phyloP scores from a whole-genome alignment of 208 protist genomes.

The Sergeia podlipaevii region DNA sequence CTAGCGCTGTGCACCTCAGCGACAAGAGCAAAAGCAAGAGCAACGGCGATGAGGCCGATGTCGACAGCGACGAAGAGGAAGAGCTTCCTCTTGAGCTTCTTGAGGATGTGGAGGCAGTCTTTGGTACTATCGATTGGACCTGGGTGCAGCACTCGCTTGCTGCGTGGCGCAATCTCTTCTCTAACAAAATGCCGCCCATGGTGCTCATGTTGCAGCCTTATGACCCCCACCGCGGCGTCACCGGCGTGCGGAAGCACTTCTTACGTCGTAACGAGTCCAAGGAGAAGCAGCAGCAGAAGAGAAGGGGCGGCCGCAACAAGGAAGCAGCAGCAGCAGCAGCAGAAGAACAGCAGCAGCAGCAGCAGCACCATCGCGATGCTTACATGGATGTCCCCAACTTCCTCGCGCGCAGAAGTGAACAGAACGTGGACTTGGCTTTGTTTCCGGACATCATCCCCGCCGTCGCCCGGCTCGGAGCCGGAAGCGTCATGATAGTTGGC shows the following conservation, averaged over 20 bases:
- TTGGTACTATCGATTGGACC: slow-evolving; percentile 78
- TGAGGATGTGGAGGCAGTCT: slow-evolving; percentile 52
- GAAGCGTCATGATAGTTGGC: slow-evolving; percentile 69
- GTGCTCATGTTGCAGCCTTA: slow-evolving; percentile 61
- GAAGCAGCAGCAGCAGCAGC: background rate
- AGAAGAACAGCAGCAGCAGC: background rate
- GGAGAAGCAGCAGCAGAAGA: background rate
- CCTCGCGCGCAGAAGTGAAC: slow-evolving; percentile 35
- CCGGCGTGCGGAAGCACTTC: slow-evolving; percentile 1
- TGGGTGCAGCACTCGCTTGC: slow-evolving; percentile 65
- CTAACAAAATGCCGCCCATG: slow-evolving; percentile 27
- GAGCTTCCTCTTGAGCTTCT: slow-evolving; percentile 12
- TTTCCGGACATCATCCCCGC: slow-evolving; percentile 53
- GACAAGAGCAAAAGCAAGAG: background rate
- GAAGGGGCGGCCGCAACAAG: background rate
- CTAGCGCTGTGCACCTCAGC: background rate
- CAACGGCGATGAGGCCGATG: slow-evolving; percentile 11
- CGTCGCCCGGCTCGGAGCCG: slow-evolving; percentile 22
- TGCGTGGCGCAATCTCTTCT: slow-evolving; percentile 40
- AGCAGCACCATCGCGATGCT: slow-evolving; percentile 6
- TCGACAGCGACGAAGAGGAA: slow-evolving; percentile 12
- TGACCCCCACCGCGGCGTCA: slow-evolving; percentile 15
- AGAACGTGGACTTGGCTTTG: slow-evolving; percentile 35
- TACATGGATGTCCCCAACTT: slow-evolving; percentile 75
- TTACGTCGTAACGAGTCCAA: background rate